Evolutionary conservation across 164 flowering plant species (phyloP), one percentile per base, ranked within the genome.

Genomic region (Annona squamosa): DNA sequence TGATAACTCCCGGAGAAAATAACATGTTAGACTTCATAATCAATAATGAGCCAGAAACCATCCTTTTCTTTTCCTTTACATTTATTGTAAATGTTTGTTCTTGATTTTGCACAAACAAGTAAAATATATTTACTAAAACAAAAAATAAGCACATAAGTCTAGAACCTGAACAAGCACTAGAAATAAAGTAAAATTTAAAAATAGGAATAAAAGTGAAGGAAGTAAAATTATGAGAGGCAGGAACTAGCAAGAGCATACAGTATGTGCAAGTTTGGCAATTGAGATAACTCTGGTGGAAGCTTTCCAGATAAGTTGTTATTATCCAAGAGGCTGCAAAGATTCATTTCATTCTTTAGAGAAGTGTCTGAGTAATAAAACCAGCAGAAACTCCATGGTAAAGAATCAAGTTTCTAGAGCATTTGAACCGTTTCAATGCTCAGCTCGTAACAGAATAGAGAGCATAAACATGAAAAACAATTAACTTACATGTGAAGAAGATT

Each of bases 281-380:
- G 42, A 46, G 90, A 85, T 13, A 90, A 77, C 84, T 89, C 91
- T 52, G 91, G 86, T n/a, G 99, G 98, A 75, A 96, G 91, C 77
- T 52, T 67, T 59, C 98, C 99, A 16, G 99, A 81, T 78, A 96
- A 85, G 79, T 96, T 91, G 86, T 93, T 96, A 68, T 89, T 96
- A 81, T 96, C 99, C 77, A 96, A 89, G 72, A 96, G 85, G 74
- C 99, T 96, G 93, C 84, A 87, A 41, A 79, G 2, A 73, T 26
- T 61, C 16, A 77, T 43, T 63, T 71, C 26, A 71, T 41, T 63
- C 44, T 41, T 13, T 42, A 10, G 42, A 65, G 45, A 42, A 26
- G 26, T 7, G 26, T 6, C 26, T 18, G 17, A 18, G 16, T 17
- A 66, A 65, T 61, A 10, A 74, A 67, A 69, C 71, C 16, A 61